Evolutionary conservation across 164 flowering plant genomes (phyloP).

Genomic region (Stephania yunnanensis): DNA sequence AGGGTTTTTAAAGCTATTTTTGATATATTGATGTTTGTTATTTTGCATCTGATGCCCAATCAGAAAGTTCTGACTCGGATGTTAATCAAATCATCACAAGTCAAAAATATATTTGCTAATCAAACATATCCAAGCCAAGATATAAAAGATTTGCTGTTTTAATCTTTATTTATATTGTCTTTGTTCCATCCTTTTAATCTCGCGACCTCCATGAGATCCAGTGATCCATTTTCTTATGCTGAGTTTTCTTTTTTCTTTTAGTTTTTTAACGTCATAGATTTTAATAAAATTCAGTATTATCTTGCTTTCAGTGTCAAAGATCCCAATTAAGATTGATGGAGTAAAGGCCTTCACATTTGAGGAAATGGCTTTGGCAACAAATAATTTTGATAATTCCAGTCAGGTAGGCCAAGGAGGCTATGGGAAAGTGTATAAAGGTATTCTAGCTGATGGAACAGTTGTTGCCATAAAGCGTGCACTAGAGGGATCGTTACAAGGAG

Average conservation of each 20-base stretch:
- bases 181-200: too few relatives aligned
- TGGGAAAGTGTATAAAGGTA: constrained; percentile 70
- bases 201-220: too few relatives aligned
- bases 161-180: too few relatives aligned
- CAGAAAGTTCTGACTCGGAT: neutral
- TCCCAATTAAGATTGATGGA: constrained; percentile 57
- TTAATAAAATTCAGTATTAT: neutral
- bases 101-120: neutral
- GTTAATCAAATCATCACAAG: neutral
- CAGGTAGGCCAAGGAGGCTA: constrained; percentile 80
- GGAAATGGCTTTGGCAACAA: constrained; percentile 56
- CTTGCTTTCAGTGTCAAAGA: constrained; percentile 38
- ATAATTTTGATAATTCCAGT: constrained; percentile 36
- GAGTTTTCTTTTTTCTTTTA: neutral
- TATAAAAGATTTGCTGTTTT: too few relatives aligned
- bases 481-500: constrained; percentile 69
- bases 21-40: neutral
- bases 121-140: neutral
- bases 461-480: constrained; percentile 78
- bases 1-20: neutral
- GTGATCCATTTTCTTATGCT: too few relatives aligned
- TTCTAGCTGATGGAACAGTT: constrained; percentile 34
- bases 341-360: constrained; percentile 49
- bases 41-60: neutral
- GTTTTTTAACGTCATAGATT: neutral